Evolutionary conservation across 306 rosid genomes (phyloP).

Genomic region (Vigna unguiculata): DNA sequence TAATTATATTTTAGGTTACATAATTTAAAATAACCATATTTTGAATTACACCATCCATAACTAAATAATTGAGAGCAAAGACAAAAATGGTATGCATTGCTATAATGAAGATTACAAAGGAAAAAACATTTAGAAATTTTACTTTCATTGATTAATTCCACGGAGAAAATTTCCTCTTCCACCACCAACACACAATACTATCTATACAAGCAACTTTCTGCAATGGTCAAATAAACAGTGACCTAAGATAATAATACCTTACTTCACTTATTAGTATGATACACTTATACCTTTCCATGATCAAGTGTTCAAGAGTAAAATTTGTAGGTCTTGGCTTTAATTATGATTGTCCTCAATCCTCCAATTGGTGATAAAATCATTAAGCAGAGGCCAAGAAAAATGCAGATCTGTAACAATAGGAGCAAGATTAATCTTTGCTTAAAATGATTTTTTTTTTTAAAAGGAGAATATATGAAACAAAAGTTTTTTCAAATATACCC

Average conservation of each 20-base stretch:
- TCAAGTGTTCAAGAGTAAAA: conserved; percentile 57
- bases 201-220: background rate
- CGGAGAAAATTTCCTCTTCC: background rate
- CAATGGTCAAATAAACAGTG: background rate
- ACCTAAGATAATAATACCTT: background rate
- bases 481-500: conserved; percentile 52
- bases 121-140: too few relatives aligned
- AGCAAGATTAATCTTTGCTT: background rate
- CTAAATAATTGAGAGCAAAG: background rate
- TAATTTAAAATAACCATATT: too few relatives aligned
- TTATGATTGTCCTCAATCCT: conserved; percentile 71
- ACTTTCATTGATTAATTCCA: background rate
- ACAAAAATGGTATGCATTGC: background rate
- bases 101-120: too few relatives aligned
- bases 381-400: conserved; percentile 60
- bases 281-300: background rate
- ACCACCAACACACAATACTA: background rate
- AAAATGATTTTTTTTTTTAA: background rate
- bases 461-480: background rate
- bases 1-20: too few relatives aligned
- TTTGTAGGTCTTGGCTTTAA: conserved; percentile 54
- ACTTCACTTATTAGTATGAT: background rate
- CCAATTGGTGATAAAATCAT: conserved; percentile 73
- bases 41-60: too few relatives aligned
- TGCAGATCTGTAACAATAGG: conserved; percentile 64